Evolutionary conservation across 2,329 filamentous ascomycete species (phyloP), one percentile per base, ranked within the genome.

Genomic region (Talaromyces sp.): DNA sequence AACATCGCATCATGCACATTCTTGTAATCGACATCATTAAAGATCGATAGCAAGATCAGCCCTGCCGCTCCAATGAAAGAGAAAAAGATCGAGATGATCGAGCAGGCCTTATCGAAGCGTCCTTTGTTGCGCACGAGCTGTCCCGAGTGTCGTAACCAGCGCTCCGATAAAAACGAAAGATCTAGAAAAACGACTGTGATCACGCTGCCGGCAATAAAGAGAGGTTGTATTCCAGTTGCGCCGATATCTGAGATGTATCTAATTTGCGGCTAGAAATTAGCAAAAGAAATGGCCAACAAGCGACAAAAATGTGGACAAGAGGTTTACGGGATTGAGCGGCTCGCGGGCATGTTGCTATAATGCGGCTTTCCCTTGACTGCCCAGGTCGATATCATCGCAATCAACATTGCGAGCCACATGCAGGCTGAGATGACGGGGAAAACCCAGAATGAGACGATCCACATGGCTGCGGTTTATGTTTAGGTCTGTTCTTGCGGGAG

Each of bases 121-220:
- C 78, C 73, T 68, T 77, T 87, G 78, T 97, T 97, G 68, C 87
- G 89, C 2, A 89, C 87, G 33, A 98, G 84, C 14, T 92, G 89
- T 9, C 92, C 91, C 24, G 82, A 84, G 78, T 97, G 93, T 54
- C 94, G 89, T 60, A 98, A 84, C 86, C 89, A 95, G 67, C 93
- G 88, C 80, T 97, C 94, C 14, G 90, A 82, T 62, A 90, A 77
- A 74, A 99, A 95, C 31, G 90, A 87, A 9, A 92, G 78, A 79
- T 96, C 90, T 73, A 99, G 89, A 67, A 91, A 89, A 58, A 96
- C 82, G 24, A 92, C 90, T 5, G 90, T 93, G 31, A 87, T 79
- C 0, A 80, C 79, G 69, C 81, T 82, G 66, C 86, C 86, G 41
- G 85, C 80, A 67, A 89, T 86, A 76, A 89, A 89, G 41, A 89